These are phyloP conservation scores for Camellia granthamiana DNA, from an alignment of 148 eudicot genomes.

Conservation along the genomic window DNA sequence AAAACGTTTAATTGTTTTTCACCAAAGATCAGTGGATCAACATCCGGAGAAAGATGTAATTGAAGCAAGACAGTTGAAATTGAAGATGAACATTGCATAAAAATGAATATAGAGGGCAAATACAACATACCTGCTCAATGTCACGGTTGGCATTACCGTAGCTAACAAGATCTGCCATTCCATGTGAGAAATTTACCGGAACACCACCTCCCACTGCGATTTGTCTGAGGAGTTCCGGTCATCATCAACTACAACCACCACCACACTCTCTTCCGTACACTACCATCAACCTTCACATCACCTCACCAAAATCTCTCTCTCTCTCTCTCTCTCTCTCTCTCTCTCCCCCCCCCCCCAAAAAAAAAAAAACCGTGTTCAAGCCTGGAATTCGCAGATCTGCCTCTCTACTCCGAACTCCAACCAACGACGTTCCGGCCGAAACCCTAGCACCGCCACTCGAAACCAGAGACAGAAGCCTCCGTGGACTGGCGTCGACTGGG, in stretches of 20 bases:
- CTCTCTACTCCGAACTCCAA: constrained; percentile 4
- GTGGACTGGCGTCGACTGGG: too few species aligned
- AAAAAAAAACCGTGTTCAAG: not conserved
- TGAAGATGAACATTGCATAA: not conserved
- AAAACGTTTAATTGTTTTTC: not conserved
- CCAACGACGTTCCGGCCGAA: not conserved
- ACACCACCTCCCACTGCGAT: constrained; percentile 48
- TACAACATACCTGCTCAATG: constrained; percentile 62
- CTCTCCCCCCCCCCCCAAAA: too few species aligned
- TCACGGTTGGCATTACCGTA: constrained; percentile 57
- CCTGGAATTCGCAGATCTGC: constrained; percentile 20
- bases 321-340: not conserved
- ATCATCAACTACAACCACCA: constrained; percentile 60
- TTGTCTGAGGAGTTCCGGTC: constrained; percentile 50
- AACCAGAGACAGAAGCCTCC: not conserved
- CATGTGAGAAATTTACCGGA: constrained; percentile 57
- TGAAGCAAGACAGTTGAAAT: not conserved
- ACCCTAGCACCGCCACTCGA: constrained; percentile 25
- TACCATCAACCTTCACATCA: constrained; percentile 32
- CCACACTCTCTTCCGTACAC: constrained; percentile 18
- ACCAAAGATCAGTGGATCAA: not conserved
- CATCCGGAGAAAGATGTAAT: not conserved
- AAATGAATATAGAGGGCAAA: not conserved
- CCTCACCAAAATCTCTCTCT: not conserved
- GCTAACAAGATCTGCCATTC: constrained; percentile 93